Percentiles rank a stretch among this genome's conserved stretches.
phyloP scores from a whole-genome alignment of 345 rosid species.

The Eucalyptus victrix region DNA sequence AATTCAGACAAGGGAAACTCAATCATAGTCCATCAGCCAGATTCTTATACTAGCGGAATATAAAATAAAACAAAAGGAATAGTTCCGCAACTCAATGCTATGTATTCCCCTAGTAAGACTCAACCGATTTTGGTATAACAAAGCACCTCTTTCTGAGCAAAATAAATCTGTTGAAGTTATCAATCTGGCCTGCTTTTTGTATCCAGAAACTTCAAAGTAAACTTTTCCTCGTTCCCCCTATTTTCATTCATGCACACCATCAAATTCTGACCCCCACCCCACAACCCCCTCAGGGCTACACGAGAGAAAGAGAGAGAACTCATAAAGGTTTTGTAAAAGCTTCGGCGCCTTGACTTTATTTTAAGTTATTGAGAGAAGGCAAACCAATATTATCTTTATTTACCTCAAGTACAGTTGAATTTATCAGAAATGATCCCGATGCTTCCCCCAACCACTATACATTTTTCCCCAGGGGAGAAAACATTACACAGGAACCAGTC shows the following conservation, averaged over 20 bases:
- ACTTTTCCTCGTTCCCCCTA: background rate
- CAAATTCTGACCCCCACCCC: background rate
- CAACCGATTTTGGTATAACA: background rate
- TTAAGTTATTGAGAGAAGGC: background rate
- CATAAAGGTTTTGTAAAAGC: background rate
- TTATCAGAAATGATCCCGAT: background rate
- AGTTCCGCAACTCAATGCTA: background rate
- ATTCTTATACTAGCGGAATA: background rate
- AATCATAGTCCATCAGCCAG: background rate
- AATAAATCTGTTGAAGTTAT: background rate
- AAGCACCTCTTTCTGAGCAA: background rate
- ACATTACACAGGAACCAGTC: background rate
- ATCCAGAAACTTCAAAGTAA: background rate
- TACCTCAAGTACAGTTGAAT: background rate
- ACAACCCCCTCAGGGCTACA: background rate
- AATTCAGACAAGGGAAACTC: background rate
- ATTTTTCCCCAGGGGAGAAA: background rate
- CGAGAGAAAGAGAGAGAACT: background rate
- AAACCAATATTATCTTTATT: background rate
- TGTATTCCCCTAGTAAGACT: background rate
- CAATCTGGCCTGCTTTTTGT: background rate
- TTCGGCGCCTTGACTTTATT: background rate
- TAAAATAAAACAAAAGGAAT: background rate
- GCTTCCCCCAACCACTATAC: background rate
- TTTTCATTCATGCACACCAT: background rate